Evolutionary conservation across 1,284 basidiomycete genomes (phyloP).

Genomic region (Ustilago esculenta): DNA sequence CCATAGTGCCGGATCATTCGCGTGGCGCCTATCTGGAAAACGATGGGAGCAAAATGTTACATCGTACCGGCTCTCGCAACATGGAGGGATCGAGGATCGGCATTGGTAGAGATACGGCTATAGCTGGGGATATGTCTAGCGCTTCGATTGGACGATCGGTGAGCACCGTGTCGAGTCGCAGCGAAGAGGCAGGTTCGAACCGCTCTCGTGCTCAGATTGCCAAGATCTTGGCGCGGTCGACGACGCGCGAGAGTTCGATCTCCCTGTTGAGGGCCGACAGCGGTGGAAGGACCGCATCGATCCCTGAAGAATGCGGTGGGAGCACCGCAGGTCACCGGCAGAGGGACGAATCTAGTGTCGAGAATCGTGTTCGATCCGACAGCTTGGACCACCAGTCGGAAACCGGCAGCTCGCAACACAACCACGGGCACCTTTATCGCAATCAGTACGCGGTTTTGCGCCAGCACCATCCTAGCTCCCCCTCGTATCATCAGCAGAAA

Average conservation of each 20-base stretch:
- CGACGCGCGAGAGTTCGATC: constrained; percentile 17
- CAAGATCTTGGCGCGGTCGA: constrained; percentile 53
- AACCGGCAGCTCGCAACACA: constrained; percentile 14
- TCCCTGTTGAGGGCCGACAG: constrained; percentile 8
- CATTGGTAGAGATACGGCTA: not conserved
- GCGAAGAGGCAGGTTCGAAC: constrained; percentile 19
- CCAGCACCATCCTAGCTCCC: constrained; percentile 7
- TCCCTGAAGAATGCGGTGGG: constrained; percentile 8
- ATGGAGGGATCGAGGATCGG: constrained; percentile 1
- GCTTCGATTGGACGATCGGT: constrained; percentile 13
- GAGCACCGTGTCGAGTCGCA: constrained; percentile 19
- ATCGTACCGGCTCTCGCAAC: not conserved
- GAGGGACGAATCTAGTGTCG: constrained; percentile 1
- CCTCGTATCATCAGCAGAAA: constrained; percentile 16
- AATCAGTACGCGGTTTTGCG: constrained; percentile 4
- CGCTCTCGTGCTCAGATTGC: constrained; percentile 51
- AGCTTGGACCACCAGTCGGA: constrained; percentile 31
- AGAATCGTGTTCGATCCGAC: constrained; percentile 12
- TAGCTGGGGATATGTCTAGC: not conserved
- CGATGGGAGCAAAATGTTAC: not conserved
- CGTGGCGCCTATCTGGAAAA: constrained; percentile 3
- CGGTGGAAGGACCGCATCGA: not conserved
- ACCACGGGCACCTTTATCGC: constrained; percentile 3
- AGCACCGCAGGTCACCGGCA: not conserved
- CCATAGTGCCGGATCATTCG: constrained; percentile 22